Evolutionary conservation across 139 green algal species (phyloP).

Genomic region (Micractinium sp.): DNA sequence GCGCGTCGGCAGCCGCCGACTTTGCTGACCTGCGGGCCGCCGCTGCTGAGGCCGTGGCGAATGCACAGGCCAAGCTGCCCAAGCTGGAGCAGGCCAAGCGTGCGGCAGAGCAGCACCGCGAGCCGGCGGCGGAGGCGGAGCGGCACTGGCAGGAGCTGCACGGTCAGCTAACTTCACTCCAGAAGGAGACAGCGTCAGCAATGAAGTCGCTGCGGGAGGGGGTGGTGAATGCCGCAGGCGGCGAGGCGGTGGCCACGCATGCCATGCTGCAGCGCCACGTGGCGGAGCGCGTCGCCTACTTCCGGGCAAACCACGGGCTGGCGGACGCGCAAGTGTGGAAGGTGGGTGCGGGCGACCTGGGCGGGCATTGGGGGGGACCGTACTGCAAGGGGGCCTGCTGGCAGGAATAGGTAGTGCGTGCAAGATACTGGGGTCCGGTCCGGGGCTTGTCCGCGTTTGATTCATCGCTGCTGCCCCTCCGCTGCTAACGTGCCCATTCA

Average conservation of each 20-base stretch:
- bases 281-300: conserved; percentile 6
- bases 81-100: conserved; percentile 31
- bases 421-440: too few species aligned
- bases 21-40: conserved; percentile 28
- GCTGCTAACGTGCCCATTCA: too few species aligned
- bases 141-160: conserved; percentile 11
- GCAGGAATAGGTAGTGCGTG: too few species aligned
- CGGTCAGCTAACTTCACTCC: neutral
- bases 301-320: neutral
- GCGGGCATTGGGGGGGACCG: too few species aligned
- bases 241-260: conserved; percentile 15
- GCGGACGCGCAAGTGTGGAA: neutral
- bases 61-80: conserved; percentile 28
- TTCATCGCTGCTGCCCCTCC: too few species aligned
- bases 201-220: conserved; percentile 1
- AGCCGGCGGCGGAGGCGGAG: conserved; percentile 35
- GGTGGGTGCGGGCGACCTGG: neutral
- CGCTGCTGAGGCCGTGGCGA: neutral
- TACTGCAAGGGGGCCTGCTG: too few species aligned
- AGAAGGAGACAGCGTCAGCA: neutral
- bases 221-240: neutral
- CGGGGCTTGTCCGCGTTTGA: too few species aligned
- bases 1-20: neutral
- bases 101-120: neutral
- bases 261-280: conserved; percentile 22